These are phyloP conservation scores for Wallacemonas sp. DNA, from an alignment of 208 protist genomes.

Conservation along the genomic window DNA sequence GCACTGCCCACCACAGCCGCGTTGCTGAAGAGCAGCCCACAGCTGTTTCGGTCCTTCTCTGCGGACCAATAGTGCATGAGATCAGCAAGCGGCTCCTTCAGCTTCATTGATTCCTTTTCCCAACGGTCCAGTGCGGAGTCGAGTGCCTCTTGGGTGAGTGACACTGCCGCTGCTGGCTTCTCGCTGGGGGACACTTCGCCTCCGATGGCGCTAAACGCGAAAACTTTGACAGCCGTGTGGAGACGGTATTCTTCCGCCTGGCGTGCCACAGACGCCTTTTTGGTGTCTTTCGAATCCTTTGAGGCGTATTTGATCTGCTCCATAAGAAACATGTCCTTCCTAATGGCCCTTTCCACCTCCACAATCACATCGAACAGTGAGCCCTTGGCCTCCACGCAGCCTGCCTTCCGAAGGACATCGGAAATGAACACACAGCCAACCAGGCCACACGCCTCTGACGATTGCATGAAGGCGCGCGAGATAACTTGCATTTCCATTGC, in stretches of 20 bases:
- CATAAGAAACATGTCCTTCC: conserved; percentile 57
- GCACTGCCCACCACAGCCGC: conserved; percentile 40
- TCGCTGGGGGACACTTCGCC: conserved; percentile 33
- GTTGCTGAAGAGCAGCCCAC: conserved; percentile 29
- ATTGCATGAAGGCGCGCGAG: conserved; percentile 39
- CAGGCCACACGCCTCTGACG: conserved; percentile 44
- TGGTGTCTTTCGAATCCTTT: conserved; percentile 70
- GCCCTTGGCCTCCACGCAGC: conserved; percentile 48
- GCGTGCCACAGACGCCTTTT: conserved; percentile 53
- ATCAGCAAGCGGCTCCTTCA: conserved; percentile 64
- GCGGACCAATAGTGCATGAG: conserved; percentile 53
- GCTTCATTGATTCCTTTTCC: conserved; percentile 39
- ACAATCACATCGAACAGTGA: conserved; percentile 64
- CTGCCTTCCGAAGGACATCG: conserved; percentile 51
- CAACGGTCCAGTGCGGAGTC: conserved; percentile 58
- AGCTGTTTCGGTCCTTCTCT: conserved; percentile 45
- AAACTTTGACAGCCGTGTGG: conserved; percentile 62
- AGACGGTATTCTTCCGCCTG: conserved; percentile 62
- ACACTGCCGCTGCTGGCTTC: conserved; percentile 36
- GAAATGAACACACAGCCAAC: conserved; percentile 51
- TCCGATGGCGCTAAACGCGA: conserved; percentile 62
- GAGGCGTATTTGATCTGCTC: conserved; percentile 75
- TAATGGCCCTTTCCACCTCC: conserved; percentile 59
- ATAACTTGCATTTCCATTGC: conserved; percentile 32
- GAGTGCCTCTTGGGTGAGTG: conserved; percentile 57